phyloP scores from a whole-genome alignment of 2,329 filamentous ascomycete genomes.

The Penicillium sp. region DNA sequence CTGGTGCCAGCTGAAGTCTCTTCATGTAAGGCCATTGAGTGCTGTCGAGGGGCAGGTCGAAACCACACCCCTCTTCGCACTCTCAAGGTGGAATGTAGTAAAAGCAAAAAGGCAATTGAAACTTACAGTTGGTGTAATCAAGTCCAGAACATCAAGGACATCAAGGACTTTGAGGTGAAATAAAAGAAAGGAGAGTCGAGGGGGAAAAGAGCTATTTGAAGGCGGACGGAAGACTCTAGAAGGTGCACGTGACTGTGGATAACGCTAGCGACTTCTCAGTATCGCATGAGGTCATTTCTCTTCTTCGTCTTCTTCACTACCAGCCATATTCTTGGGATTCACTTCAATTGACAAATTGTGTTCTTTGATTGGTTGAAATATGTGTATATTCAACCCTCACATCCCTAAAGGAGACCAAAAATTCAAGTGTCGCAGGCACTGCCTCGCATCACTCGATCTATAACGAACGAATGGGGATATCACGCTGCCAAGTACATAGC shows the following conservation, averaged over 20 bases:
- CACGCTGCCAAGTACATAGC: constrained; percentile 15
- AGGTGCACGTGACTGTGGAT: constrained; percentile 28
- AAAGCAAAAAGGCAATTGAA: constrained; percentile 1
- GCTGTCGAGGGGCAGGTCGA: constrained; percentile 9
- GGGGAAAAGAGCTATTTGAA: constrained; percentile 25
- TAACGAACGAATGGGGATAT: constrained; percentile 28
- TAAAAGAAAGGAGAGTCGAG: constrained; percentile 18
- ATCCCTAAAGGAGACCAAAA: constrained; percentile 7
- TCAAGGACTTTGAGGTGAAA: constrained; percentile 13
- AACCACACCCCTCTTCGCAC: not conserved
- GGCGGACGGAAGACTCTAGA: constrained; percentile 43
- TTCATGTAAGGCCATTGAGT: constrained; percentile 47
- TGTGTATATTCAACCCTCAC: not conserved
- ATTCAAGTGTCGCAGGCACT: not conserved
- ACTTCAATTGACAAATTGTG: not conserved
- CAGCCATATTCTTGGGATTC: not conserved
- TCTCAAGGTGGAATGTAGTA: constrained; percentile 1
- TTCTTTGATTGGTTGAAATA: not conserved
- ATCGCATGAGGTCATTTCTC: not conserved
- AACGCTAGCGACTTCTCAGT: not conserved
- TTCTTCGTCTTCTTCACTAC: not conserved
- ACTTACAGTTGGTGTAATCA: constrained; percentile 23
- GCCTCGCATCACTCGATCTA: constrained; percentile 14
- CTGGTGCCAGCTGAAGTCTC: constrained; percentile 66
- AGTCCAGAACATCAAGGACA: constrained; percentile 11